A percentile compares a stretch with the other conserved stretches of the same genome.
Conservation (phyloP, 2,329 filamentous ascomycete genomes). For the Dactylella cylindrospora region DNA sequence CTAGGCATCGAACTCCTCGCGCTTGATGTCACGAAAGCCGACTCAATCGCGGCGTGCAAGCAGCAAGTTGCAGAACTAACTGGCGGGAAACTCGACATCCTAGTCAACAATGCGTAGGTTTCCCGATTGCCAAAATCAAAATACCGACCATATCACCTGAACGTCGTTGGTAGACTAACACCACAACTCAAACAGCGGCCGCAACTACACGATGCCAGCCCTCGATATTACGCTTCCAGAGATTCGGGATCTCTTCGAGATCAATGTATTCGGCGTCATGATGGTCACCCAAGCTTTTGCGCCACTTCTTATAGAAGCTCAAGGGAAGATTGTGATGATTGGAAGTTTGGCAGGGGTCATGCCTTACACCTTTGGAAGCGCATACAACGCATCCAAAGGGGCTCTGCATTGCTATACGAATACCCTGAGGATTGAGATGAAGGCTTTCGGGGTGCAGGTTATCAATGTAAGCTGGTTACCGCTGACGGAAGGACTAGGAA, state of each 20-base stretch:
- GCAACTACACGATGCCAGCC: conserved; percentile 50
- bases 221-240: conserved; percentile 49
- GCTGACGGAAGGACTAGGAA: background rate
- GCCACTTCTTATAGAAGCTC: conserved; percentile 51
- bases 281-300: conserved; percentile 53
- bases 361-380: conserved; percentile 52
- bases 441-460: conserved; percentile 46
- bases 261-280: conserved; percentile 53
- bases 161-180: background rate
- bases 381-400: conserved; percentile 56
- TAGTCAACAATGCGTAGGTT: conserved; percentile 63
- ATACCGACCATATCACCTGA: too few relatives aligned
- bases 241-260: conserved; percentile 51
- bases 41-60: conserved; percentile 58
- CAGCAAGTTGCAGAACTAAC: conserved; percentile 57
- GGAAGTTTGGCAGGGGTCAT: conserved; percentile 52
- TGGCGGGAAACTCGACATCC: conserved; percentile 60
- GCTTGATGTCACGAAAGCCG: conserved; percentile 60
- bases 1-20: conserved; percentile 58
- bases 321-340: conserved; percentile 53
- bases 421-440: conserved; percentile 54
- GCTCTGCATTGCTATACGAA: conserved; percentile 53
- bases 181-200: conserved; percentile 45
- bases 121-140: background rate
- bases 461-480: conserved; percentile 18